phyloP scores from a whole-genome alignment of 352 stramenopile species.

The Phytopythium litorale region DNA sequence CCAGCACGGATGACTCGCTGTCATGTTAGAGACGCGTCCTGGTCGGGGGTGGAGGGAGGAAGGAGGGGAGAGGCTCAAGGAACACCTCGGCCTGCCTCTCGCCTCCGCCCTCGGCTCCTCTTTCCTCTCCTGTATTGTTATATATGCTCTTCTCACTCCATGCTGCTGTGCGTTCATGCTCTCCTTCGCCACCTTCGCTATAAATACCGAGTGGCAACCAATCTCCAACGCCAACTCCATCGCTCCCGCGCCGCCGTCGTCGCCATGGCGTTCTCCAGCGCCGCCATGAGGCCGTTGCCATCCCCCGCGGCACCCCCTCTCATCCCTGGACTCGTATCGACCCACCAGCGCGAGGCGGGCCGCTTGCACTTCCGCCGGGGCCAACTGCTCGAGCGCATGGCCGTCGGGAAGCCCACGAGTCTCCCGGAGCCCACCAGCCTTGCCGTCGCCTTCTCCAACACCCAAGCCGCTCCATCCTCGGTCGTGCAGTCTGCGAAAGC shows the following conservation, averaged over 20 bases:
- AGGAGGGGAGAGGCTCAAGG: too few species aligned
- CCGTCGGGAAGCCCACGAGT: constrained; percentile 34
- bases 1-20: constrained; percentile 3
- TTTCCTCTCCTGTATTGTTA: constrained; percentile 8
- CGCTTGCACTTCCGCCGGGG: constrained; percentile 53
- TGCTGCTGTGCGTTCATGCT: background rate
- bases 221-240: background rate
- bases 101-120: background rate
- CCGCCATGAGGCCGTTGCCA: background rate
- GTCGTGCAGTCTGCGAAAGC: background rate
- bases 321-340: constrained; percentile 56
- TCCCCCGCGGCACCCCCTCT: constrained; percentile 16
- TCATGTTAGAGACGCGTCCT: constrained; percentile 8
- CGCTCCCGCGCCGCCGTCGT: background rate
- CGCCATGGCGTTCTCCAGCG: background rate
- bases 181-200: background rate
- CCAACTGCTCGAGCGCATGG: constrained; percentile 66
- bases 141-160: constrained; percentile 2
- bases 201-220: background rate
- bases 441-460: constrained; percentile 10
- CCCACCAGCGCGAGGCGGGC: constrained; percentile 36
- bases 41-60: too few species aligned
- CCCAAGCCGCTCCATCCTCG: background rate
- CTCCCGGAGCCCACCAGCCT: constrained; percentile 11
- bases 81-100: background rate